Conservation (phyloP, 2,329 filamentous ascomycete genomes). For the Colletotrichum coccodes region DNA sequence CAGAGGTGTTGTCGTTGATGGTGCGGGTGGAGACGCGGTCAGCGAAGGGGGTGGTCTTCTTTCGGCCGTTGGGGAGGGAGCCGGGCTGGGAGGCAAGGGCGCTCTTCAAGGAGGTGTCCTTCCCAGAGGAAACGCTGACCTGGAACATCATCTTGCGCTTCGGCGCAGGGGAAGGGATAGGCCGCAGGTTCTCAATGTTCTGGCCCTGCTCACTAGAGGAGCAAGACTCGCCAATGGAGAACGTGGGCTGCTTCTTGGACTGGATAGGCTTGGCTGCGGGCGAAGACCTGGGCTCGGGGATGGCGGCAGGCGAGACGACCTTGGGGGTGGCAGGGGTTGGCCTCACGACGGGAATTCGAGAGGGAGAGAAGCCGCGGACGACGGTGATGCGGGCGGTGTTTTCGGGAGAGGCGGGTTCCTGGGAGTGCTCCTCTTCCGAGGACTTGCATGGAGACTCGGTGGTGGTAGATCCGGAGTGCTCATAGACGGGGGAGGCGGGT, state of each 20-base stretch:
- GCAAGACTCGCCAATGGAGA: constrained; percentile 82
- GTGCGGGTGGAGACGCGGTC: constrained; percentile 77
- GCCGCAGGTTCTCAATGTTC: constrained; percentile 56
- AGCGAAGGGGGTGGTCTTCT: constrained; percentile 86
- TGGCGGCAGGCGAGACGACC: constrained; percentile 61
- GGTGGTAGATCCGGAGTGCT: constrained; percentile 56
- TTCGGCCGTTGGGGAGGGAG: constrained; percentile 56
- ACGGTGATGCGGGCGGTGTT: constrained; percentile 70
- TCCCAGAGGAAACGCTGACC: constrained; percentile 73
- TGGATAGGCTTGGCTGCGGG: constrained; percentile 74
- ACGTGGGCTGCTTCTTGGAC: constrained; percentile 72
- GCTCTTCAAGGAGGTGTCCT: constrained; percentile 78
- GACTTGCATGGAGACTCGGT: constrained; percentile 65
- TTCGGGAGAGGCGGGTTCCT: constrained; percentile 50
- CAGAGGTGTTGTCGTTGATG: constrained; percentile 66
- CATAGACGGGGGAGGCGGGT: constrained; percentile 43
- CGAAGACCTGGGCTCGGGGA: constrained; percentile 69
- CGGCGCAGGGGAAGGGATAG: constrained; percentile 40
- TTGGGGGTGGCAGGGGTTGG: constrained; percentile 60
- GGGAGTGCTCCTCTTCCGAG: constrained; percentile 66
- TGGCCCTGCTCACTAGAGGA: constrained; percentile 72
- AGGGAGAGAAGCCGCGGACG: constrained; percentile 87
- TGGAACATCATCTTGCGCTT: constrained; percentile 61
- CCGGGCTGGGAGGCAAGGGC: constrained; percentile 56
- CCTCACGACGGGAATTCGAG: constrained; percentile 66